Evolutionary conservation across 305 asterid genomes (phyloP).

Genomic region (Fraxinus nigra): DNA sequence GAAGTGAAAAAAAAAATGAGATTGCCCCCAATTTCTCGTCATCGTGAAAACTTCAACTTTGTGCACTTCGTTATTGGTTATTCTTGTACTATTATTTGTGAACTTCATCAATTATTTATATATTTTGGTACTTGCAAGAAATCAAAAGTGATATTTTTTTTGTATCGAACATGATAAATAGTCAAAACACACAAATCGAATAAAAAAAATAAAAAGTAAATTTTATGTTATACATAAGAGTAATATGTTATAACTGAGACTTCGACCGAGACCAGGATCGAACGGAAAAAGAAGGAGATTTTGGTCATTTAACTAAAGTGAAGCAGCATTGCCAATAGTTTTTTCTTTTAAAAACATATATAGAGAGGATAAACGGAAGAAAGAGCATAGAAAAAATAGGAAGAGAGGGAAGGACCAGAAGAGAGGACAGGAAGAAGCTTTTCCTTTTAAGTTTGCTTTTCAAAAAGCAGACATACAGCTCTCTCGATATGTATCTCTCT

Average conservation of each 20-base stretch:
- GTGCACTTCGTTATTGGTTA: neutral
- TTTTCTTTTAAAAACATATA: neutral
- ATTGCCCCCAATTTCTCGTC: neutral
- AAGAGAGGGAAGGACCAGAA: neutral
- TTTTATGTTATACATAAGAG: neutral
- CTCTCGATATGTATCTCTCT: conserved; percentile 18
- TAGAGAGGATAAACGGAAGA: neutral
- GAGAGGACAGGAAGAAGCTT: conserved; percentile 50
- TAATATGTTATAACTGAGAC: neutral
- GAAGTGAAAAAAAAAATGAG: neutral
- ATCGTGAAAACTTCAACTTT: neutral
- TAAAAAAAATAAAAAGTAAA: neutral
- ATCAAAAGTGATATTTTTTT: neutral
- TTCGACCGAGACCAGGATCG: neutral
- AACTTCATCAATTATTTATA: neutral
- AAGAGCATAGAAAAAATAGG: neutral
- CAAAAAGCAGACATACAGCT: conserved; percentile 45
- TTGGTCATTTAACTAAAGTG: neutral
- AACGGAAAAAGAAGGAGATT: neutral
- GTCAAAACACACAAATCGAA: neutral
- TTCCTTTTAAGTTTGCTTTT: conserved; percentile 61
- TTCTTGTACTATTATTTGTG: neutral
- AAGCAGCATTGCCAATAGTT: neutral
- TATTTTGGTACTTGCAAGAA: neutral
- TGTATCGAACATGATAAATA: neutral